Evolutionary conservation across 140 eudicot species (phyloP), one percentile per base, ranked within the genome.

Genomic region (Erigeron philadelphicus): DNA sequence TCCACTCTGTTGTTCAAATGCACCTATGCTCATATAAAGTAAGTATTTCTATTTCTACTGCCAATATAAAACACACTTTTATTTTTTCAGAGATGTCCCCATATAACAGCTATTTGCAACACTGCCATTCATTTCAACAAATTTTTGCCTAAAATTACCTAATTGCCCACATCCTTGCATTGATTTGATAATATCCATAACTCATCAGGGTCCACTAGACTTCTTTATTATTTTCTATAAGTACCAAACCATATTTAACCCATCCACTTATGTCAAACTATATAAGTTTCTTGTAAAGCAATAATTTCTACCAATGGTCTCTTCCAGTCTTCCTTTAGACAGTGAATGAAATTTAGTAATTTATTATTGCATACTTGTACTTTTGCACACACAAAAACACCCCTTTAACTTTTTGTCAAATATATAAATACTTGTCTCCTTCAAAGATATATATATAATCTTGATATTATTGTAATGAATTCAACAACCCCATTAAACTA

Each of bases 161-260:
- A 31, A 72, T 40, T 62, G 70, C 71, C 77, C 77, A 72, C 25
- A 50, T 63, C 71, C 63, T 50, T 41, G 63, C 68, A 12, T 48
- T 60, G 40, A 72, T 38, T 49, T 54, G 41, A 41, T 50, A 35
- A 50, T 61, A 44, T 5, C 35, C 67, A 25, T 48, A 43, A 64
- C 55, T 49, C 61, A 63, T 38, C 5, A 63, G 64, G 64, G 71
- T 64, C 77, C 57, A 73, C 71, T 53, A 65, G 44, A 74, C 45
- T 64, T 74, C 66, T 57, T 54, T 64, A 64, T 15, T 31, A 31
- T 31, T 31, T 31, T 53, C 18, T 25, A 52, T 43, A 45, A 61
- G 9, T 23, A 72, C 50, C 69, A 61, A 72, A 10, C 40, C 9
- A 13, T 49, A 56, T 55, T 41, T 47, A 54, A 35, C 61, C 53